Evolutionary conservation across 2,329 filamentous ascomycete genomes (phyloP).

Genomic region (Pyrenophora tritici-repentis): DNA sequence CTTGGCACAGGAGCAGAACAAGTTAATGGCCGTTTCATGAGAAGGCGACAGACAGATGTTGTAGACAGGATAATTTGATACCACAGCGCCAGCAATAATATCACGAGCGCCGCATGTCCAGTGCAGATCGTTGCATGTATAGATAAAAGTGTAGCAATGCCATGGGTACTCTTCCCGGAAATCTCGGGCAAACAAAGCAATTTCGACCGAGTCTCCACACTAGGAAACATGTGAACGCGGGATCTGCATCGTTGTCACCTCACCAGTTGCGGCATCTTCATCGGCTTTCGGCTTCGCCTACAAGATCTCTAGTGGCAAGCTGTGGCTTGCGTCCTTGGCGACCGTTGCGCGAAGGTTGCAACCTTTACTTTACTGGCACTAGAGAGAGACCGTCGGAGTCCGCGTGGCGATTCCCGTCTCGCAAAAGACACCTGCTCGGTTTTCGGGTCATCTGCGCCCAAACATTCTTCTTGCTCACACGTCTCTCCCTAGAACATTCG

Average conservation of each 20-base stretch:
- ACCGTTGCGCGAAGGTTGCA: background rate
- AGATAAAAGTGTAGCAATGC: conserved; percentile 1
- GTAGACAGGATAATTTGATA: background rate
- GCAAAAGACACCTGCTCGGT: background rate
- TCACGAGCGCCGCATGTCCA: too few species aligned
- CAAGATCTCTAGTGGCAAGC: background rate
- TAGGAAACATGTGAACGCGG: background rate
- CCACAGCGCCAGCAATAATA: too few species aligned
- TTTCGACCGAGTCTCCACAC: conserved; percentile 6
- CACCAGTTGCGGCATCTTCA: background rate
- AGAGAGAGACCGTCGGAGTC: background rate
- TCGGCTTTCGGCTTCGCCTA: background rate
- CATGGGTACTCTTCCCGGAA: background rate
- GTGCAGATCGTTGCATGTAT: background rate
- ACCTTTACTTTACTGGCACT: too few species aligned
- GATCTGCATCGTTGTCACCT: background rate
- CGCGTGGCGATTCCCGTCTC: background rate
- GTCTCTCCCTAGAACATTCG: background rate
- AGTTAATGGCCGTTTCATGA: conserved; percentile 47
- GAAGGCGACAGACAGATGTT: background rate
- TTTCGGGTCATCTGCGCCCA: background rate
- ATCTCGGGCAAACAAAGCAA: conserved; percentile 2
- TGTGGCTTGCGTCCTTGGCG: conserved; percentile 1
- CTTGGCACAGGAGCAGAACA: conserved; percentile 55
- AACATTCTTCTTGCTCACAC: background rate